Conservation (phyloP, 192 early-diverging fungal genomes). For the Coemansia sp. region DNA sequence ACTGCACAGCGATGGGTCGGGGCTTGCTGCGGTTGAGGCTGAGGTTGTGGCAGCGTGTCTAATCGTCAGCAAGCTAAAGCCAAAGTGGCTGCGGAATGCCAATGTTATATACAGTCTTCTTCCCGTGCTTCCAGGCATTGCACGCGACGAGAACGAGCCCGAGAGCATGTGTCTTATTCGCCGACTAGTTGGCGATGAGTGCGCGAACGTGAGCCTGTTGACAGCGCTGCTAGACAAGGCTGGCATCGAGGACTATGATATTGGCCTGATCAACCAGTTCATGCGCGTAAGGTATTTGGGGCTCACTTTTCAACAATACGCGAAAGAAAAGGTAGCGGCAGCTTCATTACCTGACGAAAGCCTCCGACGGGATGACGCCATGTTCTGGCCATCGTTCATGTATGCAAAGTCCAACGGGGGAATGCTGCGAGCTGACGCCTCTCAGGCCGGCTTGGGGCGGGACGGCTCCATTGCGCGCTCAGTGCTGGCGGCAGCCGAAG, state of each 20-base stretch:
- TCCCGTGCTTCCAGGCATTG: conserved; percentile 20
- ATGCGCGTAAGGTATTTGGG: conserved; percentile 36
- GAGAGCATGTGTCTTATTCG: conserved; percentile 11
- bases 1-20: conserved; percentile 11
- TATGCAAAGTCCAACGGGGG: conserved; percentile 23
- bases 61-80: not conserved
- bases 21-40: conserved; percentile 20
- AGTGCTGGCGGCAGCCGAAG: conserved; percentile 4
- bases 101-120: conserved; percentile 31
- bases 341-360: not conserved
- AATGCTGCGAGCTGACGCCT: conserved; percentile 1
- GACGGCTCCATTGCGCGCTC: conserved; percentile 1
- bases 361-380: not conserved
- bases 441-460: not conserved
- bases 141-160: conserved; percentile 1
- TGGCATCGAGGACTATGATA: conserved; percentile 25
- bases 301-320: conserved; percentile 45
- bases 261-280: conserved; percentile 40
- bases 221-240: conserved; percentile 10
- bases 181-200: conserved; percentile 5
- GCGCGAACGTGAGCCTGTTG: conserved; percentile 10
- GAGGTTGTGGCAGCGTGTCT: conserved; percentile 19
- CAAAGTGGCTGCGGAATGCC: conserved; percentile 21
- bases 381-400: conserved; percentile 49
- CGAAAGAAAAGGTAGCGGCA: conserved; percentile 12